Conservation (phyloP, 2,329 filamentous ascomycete genomes). For the Fusarium subglutinans region DNA sequence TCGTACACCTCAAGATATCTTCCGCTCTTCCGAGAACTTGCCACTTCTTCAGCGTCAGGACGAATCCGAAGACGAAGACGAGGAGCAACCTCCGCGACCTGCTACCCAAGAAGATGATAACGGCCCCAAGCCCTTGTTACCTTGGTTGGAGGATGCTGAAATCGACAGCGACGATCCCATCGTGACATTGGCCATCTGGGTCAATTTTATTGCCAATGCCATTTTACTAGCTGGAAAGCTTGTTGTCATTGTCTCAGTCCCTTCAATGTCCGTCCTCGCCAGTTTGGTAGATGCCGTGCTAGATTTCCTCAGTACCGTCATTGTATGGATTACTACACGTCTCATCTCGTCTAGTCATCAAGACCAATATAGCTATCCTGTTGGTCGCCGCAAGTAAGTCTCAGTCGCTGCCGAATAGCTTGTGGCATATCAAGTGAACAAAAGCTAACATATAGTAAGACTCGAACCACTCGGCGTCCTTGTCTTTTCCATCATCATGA, state of each 20-base stretch:
- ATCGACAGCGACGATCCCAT: conserved; percentile 77
- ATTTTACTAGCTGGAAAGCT: conserved; percentile 80
- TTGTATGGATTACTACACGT: conserved; percentile 81
- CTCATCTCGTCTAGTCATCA: conserved; percentile 72
- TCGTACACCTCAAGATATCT: conserved; percentile 86
- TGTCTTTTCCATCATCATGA: conserved; percentile 87
- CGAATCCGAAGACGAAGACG: conserved; percentile 56
- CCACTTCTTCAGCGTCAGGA: conserved; percentile 66
- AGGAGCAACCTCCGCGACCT: conserved; percentile 19
- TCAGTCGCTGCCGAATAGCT: neutral
- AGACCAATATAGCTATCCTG: conserved; percentile 79
- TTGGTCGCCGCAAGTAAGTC: conserved; percentile 71
- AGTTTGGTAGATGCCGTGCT: conserved; percentile 82
- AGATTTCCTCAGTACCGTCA: conserved; percentile 83
- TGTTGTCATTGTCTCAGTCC: conserved; percentile 78
- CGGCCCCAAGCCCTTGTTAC: conserved; percentile 66
- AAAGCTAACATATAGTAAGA: conserved; percentile 49
- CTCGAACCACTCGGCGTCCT: conserved; percentile 83
- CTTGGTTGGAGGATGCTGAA: conserved; percentile 76
- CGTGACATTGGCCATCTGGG: conserved; percentile 86
- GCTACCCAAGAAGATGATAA: conserved; percentile 42
- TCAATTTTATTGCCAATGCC: conserved; percentile 83
- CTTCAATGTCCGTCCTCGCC: conserved; percentile 82
- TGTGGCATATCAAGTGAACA: neutral
- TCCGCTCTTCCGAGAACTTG: conserved; percentile 76